phyloP scores from a whole-genome alignment of 768 basidiomycete genomes.

The Phanerochaete carnosa region DNA sequence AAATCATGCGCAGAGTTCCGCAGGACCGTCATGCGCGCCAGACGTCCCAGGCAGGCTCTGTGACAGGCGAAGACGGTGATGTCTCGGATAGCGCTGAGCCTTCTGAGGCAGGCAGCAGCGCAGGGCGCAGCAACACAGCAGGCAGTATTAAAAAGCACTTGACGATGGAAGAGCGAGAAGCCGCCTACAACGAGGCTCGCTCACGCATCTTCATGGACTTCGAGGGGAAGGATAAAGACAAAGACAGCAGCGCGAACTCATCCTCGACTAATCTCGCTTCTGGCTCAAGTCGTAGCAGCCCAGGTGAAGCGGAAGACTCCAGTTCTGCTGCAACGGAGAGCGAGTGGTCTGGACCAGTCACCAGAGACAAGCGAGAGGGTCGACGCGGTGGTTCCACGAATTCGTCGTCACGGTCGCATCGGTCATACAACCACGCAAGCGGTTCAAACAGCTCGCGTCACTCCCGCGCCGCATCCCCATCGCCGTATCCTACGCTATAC shows the following conservation, averaged over 20 bases:
- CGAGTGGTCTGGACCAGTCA: conserved; percentile 66
- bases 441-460: conserved; percentile 63
- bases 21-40: conserved; percentile 55
- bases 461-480: conserved; percentile 73
- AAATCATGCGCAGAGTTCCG: conserved; percentile 76
- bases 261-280: conserved; percentile 71
- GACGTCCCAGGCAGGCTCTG: conserved; percentile 70
- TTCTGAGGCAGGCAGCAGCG: conserved; percentile 76
- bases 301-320: conserved; percentile 63
- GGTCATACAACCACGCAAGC: conserved; percentile 45
- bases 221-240: conserved; percentile 54
- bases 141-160: conserved; percentile 60
- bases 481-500: conserved; percentile 73
- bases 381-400: conserved; percentile 45
- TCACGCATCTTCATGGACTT: conserved; percentile 85
- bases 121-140: conserved; percentile 63
- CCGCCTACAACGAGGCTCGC: conserved; percentile 85
- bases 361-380: conserved; percentile 54
- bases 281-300: conserved; percentile 61
- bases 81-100: conserved; percentile 70
- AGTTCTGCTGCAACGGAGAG: conserved; percentile 79
- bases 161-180: conserved; percentile 84
- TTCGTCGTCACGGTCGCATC: conserved; percentile 54
- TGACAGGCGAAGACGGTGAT: conserved; percentile 72
- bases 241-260: conserved; percentile 73